These are phyloP conservation scores for Alternaria alternata DNA, from an alignment of 2,329 filamentous ascomycete species.

Conservation along the genomic window DNA sequence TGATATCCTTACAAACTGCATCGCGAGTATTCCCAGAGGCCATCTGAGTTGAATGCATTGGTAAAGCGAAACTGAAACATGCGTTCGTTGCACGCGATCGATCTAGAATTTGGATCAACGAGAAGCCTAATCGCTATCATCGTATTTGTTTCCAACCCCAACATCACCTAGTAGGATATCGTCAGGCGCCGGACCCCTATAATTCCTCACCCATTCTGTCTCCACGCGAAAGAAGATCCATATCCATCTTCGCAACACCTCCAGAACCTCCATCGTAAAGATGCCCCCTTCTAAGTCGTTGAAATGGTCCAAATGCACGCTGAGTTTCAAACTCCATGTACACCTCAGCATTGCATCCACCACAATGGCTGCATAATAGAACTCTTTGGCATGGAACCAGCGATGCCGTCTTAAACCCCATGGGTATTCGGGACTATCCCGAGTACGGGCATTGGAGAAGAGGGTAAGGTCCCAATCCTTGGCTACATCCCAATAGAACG, in stretches of 20 bases:
- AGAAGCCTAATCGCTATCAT: constrained; percentile 59
- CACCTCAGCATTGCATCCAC: constrained; percentile 84
- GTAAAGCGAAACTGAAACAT: background rate
- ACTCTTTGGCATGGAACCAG: constrained; percentile 72
- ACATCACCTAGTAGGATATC: constrained; percentile 77
- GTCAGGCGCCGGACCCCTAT: constrained; percentile 65
- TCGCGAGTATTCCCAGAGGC: background rate
- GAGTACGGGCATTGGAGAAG: constrained; percentile 68
- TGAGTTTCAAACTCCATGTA: constrained; percentile 91
- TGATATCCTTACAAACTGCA: background rate
- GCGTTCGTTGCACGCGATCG: background rate
- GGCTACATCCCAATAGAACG: constrained; percentile 98
- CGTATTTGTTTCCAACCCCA: constrained; percentile 66
- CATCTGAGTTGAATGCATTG: background rate
- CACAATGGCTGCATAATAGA: constrained; percentile 84
- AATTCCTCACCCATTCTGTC: constrained; percentile 79
- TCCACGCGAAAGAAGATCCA: constrained; percentile 98
- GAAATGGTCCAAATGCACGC: constrained; percentile 80
- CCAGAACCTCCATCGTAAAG: constrained; percentile 84
- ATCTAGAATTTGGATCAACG: background rate
- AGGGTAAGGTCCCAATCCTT: constrained; percentile 97
- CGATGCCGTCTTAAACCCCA: constrained; percentile 80
- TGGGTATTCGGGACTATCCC: constrained; percentile 70
- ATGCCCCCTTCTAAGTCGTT: constrained; percentile 88
- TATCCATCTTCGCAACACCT: constrained; percentile 88